Conservation (phyloP, 768 basidiomycete species). For the Russula dissimulans region DNA sequence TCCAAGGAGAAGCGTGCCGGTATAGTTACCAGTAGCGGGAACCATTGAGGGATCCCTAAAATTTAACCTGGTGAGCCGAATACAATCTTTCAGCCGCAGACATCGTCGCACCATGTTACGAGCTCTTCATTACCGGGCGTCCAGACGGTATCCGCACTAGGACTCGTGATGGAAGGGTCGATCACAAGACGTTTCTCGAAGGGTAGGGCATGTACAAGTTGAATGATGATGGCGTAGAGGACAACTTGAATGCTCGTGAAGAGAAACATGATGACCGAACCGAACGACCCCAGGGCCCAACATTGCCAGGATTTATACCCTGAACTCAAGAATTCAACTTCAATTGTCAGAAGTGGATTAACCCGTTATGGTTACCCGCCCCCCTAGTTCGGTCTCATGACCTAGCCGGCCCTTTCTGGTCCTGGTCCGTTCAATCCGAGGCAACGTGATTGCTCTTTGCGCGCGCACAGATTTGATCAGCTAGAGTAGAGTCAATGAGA, state of each 20-base stretch:
- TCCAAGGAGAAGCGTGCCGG: conserved; percentile 41
- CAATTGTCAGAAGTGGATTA: too few relatives aligned
- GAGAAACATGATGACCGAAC: background rate
- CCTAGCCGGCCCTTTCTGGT: too few relatives aligned
- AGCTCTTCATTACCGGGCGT: conserved; percentile 26
- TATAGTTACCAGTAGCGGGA: conserved; percentile 31
- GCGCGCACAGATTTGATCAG: too few relatives aligned
- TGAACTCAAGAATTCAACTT: background rate
- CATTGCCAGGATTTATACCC: background rate
- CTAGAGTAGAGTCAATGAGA: too few relatives aligned
- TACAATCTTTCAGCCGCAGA: background rate
- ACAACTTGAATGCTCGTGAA: background rate
- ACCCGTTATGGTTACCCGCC: too few relatives aligned
- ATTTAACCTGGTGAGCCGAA: background rate
- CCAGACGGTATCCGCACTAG: conserved; percentile 32
- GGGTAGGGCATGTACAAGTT: conserved; percentile 10
- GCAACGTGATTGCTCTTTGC: too few relatives aligned
- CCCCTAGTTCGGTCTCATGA: too few relatives aligned
- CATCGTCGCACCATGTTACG: conserved; percentile 35
- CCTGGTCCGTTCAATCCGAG: too few relatives aligned
- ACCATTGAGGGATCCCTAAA: conserved; percentile 27
- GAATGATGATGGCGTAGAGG: conserved; percentile 1
- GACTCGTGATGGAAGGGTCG: conserved; percentile 34
- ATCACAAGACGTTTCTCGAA: conserved; percentile 11
- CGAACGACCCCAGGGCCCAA: background rate